Percentiles rank a stretch among this genome's conserved stretches.
These are phyloP conservation scores for Ceratobasidium sp. DNA, from an alignment of 1,284 basidiomycete species.

Conservation along the genomic window DNA sequence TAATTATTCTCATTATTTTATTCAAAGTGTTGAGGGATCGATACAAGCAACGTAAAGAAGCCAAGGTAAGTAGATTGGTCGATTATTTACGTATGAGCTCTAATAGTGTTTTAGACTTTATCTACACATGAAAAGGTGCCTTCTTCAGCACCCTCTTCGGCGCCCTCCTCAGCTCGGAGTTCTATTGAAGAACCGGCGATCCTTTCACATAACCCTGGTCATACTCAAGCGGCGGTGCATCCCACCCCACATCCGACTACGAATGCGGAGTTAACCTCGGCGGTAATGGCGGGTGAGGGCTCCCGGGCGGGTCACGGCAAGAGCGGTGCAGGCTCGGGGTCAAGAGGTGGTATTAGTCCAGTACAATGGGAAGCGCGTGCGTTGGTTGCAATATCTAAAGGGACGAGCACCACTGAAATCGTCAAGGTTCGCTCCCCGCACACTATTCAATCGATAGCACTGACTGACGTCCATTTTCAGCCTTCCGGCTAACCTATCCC, in stretches of 20 bases:
- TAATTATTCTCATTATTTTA: conserved; percentile 9
- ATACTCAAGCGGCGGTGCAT: conserved; percentile 30
- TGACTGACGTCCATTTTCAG: background rate
- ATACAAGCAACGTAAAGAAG: background rate
- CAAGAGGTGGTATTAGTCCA: conserved; percentile 20
- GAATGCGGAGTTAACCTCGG: conserved; percentile 22
- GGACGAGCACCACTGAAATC: conserved; percentile 5
- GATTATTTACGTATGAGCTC: too few relatives aligned
- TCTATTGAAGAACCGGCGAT: conserved; percentile 21
- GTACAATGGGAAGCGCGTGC: conserved; percentile 24
- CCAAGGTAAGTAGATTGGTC: background rate
- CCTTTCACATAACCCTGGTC: conserved; percentile 29
- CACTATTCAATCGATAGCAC: too few relatives aligned
- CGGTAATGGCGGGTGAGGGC: conserved; percentile 24
- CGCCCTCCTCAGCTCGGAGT: conserved; percentile 7
- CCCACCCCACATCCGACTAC: conserved; percentile 1
- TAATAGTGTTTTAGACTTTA: too few relatives aligned
- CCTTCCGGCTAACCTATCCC: background rate
- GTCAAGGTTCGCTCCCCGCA: background rate
- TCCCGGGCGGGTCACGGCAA: conserved; percentile 18
- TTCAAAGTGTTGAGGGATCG: background rate
- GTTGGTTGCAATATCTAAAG: conserved; percentile 16
- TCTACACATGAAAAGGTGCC: too few relatives aligned
- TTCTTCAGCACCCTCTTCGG: background rate
- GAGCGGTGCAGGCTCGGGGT: conserved; percentile 17